Evolutionary conservation across 2,329 filamentous ascomycete species (phyloP).

Genomic region (Lanzia echinophila): DNA sequence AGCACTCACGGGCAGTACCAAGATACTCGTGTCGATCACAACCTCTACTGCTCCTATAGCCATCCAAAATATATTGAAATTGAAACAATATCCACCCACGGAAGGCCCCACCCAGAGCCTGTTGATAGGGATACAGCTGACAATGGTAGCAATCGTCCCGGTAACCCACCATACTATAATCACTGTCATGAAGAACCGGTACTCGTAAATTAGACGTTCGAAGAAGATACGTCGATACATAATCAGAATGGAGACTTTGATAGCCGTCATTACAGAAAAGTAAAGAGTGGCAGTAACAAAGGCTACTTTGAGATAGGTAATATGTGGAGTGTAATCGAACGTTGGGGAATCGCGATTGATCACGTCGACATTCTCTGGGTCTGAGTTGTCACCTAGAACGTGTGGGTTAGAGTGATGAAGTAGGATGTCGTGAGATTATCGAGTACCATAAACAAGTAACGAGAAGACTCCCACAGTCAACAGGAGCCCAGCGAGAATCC

Average conservation of each 20-base stretch:
- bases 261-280: slow-evolving; percentile 4
- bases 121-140: slow-evolving; percentile 3
- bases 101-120: slow-evolving; percentile 4
- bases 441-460: slow-evolving; percentile 8
- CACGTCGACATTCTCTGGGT: slow-evolving; percentile 1
- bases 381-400: slow-evolving; percentile 3
- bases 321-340: slow-evolving; percentile 6
- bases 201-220: not conserved
- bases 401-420: not conserved
- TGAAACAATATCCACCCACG: slow-evolving; percentile 5
- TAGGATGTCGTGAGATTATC: not conserved
- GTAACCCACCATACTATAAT: not conserved
- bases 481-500: slow-evolving; percentile 2
- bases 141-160: not conserved
- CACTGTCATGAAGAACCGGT: not conserved
- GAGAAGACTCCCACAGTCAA: not conserved
- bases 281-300: slow-evolving; percentile 2
- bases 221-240: slow-evolving; percentile 9
- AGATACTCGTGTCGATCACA: slow-evolving; percentile 1
- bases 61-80: slow-evolving; percentile 9
- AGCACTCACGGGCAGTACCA: slow-evolving; percentile 2
- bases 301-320: not conserved
- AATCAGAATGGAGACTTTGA: slow-evolving; percentile 7
- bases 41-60: slow-evolving; percentile 4
- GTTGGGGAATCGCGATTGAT: slow-evolving; percentile 9